Conservation (phyloP, 2,329 filamentous ascomycete species). For the Alternaria infectoria region DNA sequence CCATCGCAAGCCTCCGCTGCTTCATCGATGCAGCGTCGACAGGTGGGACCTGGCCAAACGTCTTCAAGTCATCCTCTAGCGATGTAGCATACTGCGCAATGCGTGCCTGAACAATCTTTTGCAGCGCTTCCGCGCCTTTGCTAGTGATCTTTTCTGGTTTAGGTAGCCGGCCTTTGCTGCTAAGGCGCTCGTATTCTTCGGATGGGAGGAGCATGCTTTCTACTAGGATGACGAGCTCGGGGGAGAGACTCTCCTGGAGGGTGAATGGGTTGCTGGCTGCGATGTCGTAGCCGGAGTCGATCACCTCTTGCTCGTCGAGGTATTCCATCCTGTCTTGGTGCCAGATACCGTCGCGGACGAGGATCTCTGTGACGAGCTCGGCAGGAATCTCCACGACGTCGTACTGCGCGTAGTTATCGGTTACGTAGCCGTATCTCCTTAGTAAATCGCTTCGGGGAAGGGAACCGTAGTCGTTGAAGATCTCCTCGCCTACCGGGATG, state of each 20-base stretch:
- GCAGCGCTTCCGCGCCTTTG: conserved; percentile 50
- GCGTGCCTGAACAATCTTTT: conserved; percentile 48
- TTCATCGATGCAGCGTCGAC: conserved; percentile 8
- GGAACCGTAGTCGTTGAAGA: conserved; percentile 89
- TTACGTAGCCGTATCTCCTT: conserved; percentile 87
- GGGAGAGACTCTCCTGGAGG: conserved; percentile 46
- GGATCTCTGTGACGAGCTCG: conserved; percentile 55
- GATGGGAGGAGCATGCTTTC: conserved; percentile 53
- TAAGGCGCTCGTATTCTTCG: conserved; percentile 51
- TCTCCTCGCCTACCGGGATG: conserved; percentile 74
- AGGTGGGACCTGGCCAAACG: conserved; percentile 48
- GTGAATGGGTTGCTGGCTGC: conserved; percentile 41
- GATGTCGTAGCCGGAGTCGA: conserved; percentile 76
- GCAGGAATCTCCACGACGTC: conserved; percentile 83
- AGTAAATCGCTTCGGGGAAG: conserved; percentile 83
- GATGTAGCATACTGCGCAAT: conserved; percentile 60
- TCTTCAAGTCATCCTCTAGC: conserved; percentile 60
- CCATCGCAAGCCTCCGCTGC: conserved; percentile 59
- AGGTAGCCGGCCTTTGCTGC: conserved; percentile 52
- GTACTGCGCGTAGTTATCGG: conserved; percentile 74
- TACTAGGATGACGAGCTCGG: conserved; percentile 52
- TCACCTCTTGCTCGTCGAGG: conserved; percentile 66
- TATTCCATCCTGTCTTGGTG: conserved; percentile 53
- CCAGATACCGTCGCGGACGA: conserved; percentile 17
- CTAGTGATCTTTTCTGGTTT: conserved; percentile 51